Base-by-base conservation (phyloP, 306 rosid species). In the Cajanus cajan region DNA sequence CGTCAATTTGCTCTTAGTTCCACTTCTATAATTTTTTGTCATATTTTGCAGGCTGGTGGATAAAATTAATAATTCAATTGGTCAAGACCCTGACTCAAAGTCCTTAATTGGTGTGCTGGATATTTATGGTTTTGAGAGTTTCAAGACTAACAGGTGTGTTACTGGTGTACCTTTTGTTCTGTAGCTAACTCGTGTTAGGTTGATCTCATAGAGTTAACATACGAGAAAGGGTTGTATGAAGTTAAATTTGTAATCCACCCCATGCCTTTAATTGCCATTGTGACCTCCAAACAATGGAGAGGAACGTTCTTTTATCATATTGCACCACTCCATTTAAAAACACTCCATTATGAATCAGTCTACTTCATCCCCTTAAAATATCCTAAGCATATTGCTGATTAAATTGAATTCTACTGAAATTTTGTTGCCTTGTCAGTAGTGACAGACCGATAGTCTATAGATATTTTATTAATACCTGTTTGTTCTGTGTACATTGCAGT, bases 111-210 rank as follows among this genome's bases (percentile, higher is more conserved):
- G 99, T 0, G 99, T 96, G 82, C 91, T 96, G 87, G 99, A 96
- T 89, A 96, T 96, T 69, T 96, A 96, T 82, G 99, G 99, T 82
- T 96, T 96, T 84, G 99, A 96, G 88, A 96, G 98, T 93, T 96
- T 96, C 93, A 93, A 91, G 90, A 93, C 96, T 72, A 96, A 96
- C 98, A 96, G 99, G 99, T 96, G 88, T 88, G 76, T 85, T 84
- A 51, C 75, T 36, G 82, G 81, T 83, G 76, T 62, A 74, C 86
- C 84, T 84, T 89, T 83, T 84, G 77, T 78, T 85, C 78, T 84
- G 76, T 87, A 67, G 68, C 81, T 78, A 80, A 74, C 71, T 48
- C 65, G 69, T 28, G 31, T 28, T 28, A 28, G 82, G 71, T 51
- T 57, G 54, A 76, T 83, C 36, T 63, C 43, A 77, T 62, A 8